Conservation (phyloP, 495 filamentous ascomycete genomes). For the Platismatia glauca region DNA sequence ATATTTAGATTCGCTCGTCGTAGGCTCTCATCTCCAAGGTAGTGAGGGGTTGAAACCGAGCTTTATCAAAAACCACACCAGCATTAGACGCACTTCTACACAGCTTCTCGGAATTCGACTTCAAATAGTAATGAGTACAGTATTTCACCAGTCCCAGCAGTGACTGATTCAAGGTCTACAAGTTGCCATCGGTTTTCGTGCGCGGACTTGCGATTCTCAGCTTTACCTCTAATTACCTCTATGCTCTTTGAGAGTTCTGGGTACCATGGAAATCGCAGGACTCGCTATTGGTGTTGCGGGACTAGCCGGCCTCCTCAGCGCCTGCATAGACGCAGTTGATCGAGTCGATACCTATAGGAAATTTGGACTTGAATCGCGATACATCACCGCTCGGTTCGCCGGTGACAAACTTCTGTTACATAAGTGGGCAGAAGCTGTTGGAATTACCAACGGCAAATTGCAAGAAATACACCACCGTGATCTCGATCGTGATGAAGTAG, state of each 20-base stretch:
- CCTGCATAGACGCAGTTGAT: not conserved
- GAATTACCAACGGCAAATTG: not conserved
- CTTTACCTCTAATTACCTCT: not conserved
- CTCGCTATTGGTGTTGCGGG: not conserved
- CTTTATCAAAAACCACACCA: too few relatives aligned
- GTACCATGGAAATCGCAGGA: not conserved
- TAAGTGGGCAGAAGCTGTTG: not conserved
- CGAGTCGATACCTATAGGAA: not conserved
- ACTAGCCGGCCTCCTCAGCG: not conserved
- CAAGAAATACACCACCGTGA: not conserved
- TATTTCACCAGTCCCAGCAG: too few relatives aligned
- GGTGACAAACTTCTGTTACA: not conserved
- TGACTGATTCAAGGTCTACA: too few relatives aligned
- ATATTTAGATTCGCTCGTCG: too few relatives aligned
- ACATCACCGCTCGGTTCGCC: not conserved
- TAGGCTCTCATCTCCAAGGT: too few relatives aligned
- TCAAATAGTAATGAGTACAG: too few relatives aligned
- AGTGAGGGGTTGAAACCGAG: too few relatives aligned
- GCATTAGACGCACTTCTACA: too few relatives aligned
- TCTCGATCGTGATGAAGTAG: not conserved
- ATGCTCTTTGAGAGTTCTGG: not conserved
- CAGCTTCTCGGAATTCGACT: too few relatives aligned
- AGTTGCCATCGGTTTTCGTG: too few relatives aligned
- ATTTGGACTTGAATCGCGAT: not conserved
- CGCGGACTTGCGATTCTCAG: not conserved